phyloP scores from a whole-genome alignment of 1,139 yeast species.

The Yamadazyma blattariae region DNA sequence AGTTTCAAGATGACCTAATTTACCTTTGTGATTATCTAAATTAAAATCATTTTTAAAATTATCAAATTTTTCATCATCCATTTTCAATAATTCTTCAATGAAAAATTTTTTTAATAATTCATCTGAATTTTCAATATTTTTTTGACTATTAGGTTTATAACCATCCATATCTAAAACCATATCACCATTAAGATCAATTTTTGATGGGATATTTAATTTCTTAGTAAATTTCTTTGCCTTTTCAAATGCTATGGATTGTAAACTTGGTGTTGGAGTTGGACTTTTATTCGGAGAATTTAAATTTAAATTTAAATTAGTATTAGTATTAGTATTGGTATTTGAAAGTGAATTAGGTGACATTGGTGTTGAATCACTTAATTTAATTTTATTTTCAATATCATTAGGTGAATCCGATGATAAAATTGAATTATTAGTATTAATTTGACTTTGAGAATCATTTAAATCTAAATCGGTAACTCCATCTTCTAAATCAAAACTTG shows the following conservation, averaged over 20 bases:
- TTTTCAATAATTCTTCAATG: conserved; percentile 47
- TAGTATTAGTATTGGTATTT: conserved; percentile 6
- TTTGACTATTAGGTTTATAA: conserved; percentile 78
- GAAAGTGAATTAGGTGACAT: conserved; percentile 13
- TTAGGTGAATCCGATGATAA: conserved; percentile 3
- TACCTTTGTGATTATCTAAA: background rate
- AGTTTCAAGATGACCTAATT: background rate
- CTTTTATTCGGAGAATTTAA: conserved; percentile 5
- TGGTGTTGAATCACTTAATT: conserved; percentile 21
- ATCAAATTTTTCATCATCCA: conserved; percentile 8
- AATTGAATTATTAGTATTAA: too few species aligned
- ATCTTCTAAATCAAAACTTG: conserved; percentile 15
- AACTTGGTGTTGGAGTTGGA: conserved; percentile 22
- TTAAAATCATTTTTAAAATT: too few species aligned
- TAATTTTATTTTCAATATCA: conserved; percentile 28
- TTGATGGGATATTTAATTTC: conserved; percentile 82
- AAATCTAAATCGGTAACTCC: conserved; percentile 32
- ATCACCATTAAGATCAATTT: conserved; percentile 87
- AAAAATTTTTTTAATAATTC: conserved; percentile 70
- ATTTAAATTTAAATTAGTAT: too few species aligned
- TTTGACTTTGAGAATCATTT: conserved; percentile 14
- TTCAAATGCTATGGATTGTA: conserved; percentile 47
- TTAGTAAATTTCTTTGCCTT: conserved; percentile 68
- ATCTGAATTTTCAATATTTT: conserved; percentile 67
- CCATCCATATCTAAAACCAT: conserved; percentile 94